Evolutionary conservation across 1,284 basidiomycete species (phyloP).

Genomic region (Pterulicium gracile): DNA sequence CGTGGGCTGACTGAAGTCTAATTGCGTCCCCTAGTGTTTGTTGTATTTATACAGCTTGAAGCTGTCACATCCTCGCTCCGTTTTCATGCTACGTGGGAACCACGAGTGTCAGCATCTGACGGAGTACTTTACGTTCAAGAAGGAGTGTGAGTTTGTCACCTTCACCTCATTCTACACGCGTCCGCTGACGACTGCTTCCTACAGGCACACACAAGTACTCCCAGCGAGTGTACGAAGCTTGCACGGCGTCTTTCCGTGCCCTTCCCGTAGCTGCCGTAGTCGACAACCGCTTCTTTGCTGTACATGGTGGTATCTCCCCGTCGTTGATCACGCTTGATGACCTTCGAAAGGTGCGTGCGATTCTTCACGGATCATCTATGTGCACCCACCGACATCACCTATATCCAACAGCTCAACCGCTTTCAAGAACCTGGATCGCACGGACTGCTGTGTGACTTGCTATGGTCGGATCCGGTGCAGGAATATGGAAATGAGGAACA

Average conservation of each 20-base stretch:
- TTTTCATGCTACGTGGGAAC: conserved; percentile 90
- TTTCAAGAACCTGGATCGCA: conserved; percentile 92
- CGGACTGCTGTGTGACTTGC: conserved; percentile 88
- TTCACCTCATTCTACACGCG: neutral
- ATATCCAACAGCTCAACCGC: conserved; percentile 58
- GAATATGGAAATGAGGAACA: conserved; percentile 61
- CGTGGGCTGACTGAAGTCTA: conserved; percentile 11
- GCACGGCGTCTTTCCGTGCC: conserved; percentile 85
- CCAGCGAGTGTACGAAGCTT: conserved; percentile 79
- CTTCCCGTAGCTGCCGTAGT: conserved; percentile 89
- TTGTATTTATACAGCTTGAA: conserved; percentile 88
- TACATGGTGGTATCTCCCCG: conserved; percentile 94
- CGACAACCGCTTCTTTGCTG: conserved; percentile 95
- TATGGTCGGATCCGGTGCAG: conserved; percentile 90
- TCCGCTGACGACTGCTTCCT: neutral
- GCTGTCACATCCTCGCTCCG: conserved; percentile 86
- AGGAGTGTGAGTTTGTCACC: conserved; percentile 57
- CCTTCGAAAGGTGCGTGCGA: conserved; percentile 50
- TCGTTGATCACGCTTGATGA: conserved; percentile 80
- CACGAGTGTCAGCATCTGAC: conserved; percentile 97
- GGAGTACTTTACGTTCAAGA: conserved; percentile 96
- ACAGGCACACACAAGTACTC: conserved; percentile 91
- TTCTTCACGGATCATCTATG: conserved; percentile 6
- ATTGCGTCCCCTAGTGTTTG: conserved; percentile 47
- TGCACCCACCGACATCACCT: neutral